These are phyloP conservation scores for Auricularia auricula-judae DNA, from an alignment of 768 basidiomycete genomes.

Conservation along the genomic window DNA sequence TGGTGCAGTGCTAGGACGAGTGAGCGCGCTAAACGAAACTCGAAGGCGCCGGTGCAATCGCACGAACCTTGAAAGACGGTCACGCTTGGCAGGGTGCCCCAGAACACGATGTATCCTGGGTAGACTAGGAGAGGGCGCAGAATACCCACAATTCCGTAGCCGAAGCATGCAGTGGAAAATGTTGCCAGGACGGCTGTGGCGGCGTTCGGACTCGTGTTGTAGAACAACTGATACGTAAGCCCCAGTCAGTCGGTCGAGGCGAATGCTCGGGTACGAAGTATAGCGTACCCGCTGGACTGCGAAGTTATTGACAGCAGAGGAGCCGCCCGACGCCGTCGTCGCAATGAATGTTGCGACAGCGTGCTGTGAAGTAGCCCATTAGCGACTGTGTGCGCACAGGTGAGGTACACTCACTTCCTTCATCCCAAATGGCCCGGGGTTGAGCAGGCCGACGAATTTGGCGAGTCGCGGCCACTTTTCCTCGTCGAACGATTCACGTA, in stretches of 20 bases:
- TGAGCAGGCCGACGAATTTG: constrained; percentile 35
- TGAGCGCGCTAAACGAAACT: background rate
- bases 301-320: constrained; percentile 47
- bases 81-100: constrained; percentile 9
- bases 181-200: constrained; percentile 49
- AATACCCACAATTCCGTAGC: constrained; percentile 50
- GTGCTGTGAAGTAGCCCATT: constrained; percentile 28
- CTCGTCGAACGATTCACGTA: constrained; percentile 26
- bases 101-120: constrained; percentile 11
- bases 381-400: background rate
- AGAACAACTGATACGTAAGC: constrained; percentile 35
- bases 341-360: constrained; percentile 46
- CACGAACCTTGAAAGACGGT: constrained; percentile 6
- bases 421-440: constrained; percentile 44
- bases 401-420: constrained; percentile 38
- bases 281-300: constrained; percentile 42
- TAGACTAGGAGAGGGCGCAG: constrained; percentile 49
- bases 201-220: constrained; percentile 42
- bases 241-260: background rate
- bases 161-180: constrained; percentile 16
- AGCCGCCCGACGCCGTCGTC: constrained; percentile 42
- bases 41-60: background rate
- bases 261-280: background rate
- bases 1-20: background rate
- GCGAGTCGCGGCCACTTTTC: constrained; percentile 24